Evolutionary conservation across 2,329 filamentous ascomycete species (phyloP), one percentile per base, ranked within the genome.

Genomic region (Cladosporium oxysporum): DNA sequence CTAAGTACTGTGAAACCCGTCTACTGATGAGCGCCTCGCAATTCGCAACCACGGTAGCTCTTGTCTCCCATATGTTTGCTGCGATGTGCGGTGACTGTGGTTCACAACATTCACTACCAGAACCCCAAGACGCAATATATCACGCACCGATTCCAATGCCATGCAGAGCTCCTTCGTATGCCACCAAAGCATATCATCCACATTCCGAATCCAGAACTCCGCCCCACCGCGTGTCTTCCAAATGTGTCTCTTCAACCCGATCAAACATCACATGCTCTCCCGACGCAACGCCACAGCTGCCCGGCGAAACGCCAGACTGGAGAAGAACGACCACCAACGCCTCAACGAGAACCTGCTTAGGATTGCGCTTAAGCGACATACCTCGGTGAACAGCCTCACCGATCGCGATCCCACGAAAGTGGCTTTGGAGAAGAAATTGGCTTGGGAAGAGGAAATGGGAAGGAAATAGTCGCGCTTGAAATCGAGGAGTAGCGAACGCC

Each of bases 381-480:
- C 58, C 16, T 69, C 67, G 21, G 57, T 68, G 21, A 70, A 72
- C 49, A 68, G 64, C 37, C 67, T 71, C 44, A 72, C 71, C 31
- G 66, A 69, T 28, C 63, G 58, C 21, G 69, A 72, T 67, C 71
- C 71, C 29, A 67, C 66, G 44, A 66, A 60, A 35, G 66, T 65
- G 28, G 64, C 65, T 14, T 52, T 50, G 47, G 58, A 28, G 35
- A 62, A 31, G 58, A 65, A 65, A 23, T 44, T 26, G 31, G 35
- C 44, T n/a, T 21, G 26, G 29, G 61, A n/a, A 44, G 57, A 62
- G 53, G 60, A 41, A 28, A 14, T 58, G 18, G 52, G 12, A n/a
- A 35, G 23, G 18, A 49, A 58, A 11, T 37, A 44, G 8, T 47
- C 8, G 5, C 8, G 8, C 12, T 29, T 21, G 12, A 44, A 23